Evolutionary conservation across 805 yeast species (phyloP).

Genomic region (Nematodospora valgi): DNA sequence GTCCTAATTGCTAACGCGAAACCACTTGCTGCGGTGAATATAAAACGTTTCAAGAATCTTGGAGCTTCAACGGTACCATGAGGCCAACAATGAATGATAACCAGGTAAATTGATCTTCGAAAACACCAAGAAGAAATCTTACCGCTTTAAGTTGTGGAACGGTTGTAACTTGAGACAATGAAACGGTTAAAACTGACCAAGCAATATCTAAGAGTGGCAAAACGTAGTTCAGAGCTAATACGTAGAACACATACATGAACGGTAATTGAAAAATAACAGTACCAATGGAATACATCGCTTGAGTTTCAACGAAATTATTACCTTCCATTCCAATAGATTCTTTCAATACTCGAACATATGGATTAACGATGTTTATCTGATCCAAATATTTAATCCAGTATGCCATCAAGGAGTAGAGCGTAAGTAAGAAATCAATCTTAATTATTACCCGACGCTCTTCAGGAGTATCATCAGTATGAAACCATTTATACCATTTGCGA

Average conservation of each 20-base stretch:
- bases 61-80: slow-evolving; percentile 53
- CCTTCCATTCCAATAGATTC: slow-evolving; percentile 56
- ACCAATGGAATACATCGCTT: slow-evolving; percentile 57
- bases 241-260: slow-evolving; percentile 53
- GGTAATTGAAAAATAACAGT: slow-evolving; percentile 60
- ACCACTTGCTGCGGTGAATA: slow-evolving; percentile 46
- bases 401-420: slow-evolving; percentile 32
- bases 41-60: slow-evolving; percentile 50
- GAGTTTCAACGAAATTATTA: slow-evolving; percentile 58
- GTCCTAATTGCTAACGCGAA: slow-evolving; percentile 47
- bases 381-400: slow-evolving; percentile 71
- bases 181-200: slow-evolving; percentile 67
- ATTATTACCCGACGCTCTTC: slow-evolving; percentile 26
- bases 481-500: slow-evolving; percentile 42
- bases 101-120: slow-evolving; percentile 57
- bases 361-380: slow-evolving; percentile 56
- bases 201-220: slow-evolving; percentile 55
- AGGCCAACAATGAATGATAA: slow-evolving; percentile 46
- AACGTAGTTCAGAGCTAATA: slow-evolving; percentile 51
- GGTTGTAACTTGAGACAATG: slow-evolving; percentile 46
- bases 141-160: slow-evolving; percentile 54
- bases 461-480: slow-evolving; percentile 44
- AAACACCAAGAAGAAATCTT: slow-evolving; percentile 63
- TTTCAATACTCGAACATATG: slow-evolving; percentile 62
- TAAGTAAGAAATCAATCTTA: slow-evolving; percentile 30